Evolutionary conservation across 2,329 filamentous ascomycete genomes (phyloP).

Genomic region (Sporothrix schenckii): DNA sequence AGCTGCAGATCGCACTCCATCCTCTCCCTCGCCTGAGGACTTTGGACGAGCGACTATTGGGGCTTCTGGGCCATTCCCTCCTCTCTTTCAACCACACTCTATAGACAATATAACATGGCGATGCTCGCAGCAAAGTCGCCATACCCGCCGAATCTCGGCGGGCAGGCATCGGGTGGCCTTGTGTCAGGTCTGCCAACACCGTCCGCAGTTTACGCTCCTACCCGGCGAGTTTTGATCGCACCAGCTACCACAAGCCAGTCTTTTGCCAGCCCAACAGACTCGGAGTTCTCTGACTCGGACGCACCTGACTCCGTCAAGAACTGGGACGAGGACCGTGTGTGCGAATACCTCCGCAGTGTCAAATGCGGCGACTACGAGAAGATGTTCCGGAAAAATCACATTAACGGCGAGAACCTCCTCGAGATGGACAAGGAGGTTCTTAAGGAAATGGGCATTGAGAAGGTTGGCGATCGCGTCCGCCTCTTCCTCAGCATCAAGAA

Average conservation of each 20-base stretch:
- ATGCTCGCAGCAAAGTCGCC: slow-evolving; percentile 77
- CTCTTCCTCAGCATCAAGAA: slow-evolving; percentile 86
- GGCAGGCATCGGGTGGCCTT: slow-evolving; percentile 48
- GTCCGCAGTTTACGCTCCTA: slow-evolving; percentile 54
- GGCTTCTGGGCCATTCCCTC: neutral
- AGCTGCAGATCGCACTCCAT: neutral
- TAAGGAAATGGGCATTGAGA: slow-evolving; percentile 98
- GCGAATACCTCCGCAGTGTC: slow-evolving; percentile 86
- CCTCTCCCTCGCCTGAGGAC: slow-evolving; percentile 4
- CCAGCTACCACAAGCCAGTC: slow-evolving; percentile 53
- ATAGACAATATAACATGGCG: slow-evolving; percentile 57
- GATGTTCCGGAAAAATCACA: slow-evolving; percentile 83
- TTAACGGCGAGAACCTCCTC: slow-evolving; percentile 94
- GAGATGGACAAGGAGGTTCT: slow-evolving; percentile 96
- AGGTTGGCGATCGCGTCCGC: slow-evolving; percentile 92
- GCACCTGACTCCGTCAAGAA: slow-evolving; percentile 74
- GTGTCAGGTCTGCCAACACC: slow-evolving; percentile 49
- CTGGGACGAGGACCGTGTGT: slow-evolving; percentile 91
- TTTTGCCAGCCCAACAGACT: slow-evolving; percentile 84
- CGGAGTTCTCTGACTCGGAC: slow-evolving; percentile 85
- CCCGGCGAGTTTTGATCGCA: slow-evolving; percentile 56
- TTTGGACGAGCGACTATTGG: neutral
- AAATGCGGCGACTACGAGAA: slow-evolving; percentile 94
- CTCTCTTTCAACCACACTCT: neutral
- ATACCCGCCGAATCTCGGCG: slow-evolving; percentile 62